Conservation (phyloP, 2,329 filamentous ascomycete species). For the Cytospora piceae region DNA sequence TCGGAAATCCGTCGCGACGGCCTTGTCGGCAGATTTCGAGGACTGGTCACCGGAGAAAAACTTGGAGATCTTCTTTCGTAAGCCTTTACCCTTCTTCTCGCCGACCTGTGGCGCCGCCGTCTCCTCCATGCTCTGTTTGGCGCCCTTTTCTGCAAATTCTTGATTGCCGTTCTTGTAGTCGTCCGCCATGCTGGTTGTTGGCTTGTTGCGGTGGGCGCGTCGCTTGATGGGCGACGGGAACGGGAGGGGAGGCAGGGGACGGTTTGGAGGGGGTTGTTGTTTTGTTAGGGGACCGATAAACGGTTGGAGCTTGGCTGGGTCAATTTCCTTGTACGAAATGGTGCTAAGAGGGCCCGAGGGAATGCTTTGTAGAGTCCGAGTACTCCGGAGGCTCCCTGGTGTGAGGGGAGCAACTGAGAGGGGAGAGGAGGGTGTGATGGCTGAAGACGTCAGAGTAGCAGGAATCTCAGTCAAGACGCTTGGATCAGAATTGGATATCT, state of each 20-base stretch:
- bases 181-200: background rate
- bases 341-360: conserved; percentile 8
- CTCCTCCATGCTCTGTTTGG: background rate
- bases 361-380: conserved; percentile 2
- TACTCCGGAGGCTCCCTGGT: background rate
- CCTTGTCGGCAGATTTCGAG: conserved; percentile 1
- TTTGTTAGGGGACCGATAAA: conserved; percentile 17
- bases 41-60: conserved; percentile 21
- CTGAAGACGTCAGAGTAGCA: conserved; percentile 4
- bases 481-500: background rate
- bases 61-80: conserved; percentile 26
- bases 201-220: background rate
- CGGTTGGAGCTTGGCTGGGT: conserved; percentile 12
- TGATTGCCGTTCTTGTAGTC: background rate
- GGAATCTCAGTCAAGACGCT: conserved; percentile 1
- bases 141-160: background rate
- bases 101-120: background rate
- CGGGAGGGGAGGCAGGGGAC: conserved; percentile 16
- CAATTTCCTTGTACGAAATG: background rate
- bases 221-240: conserved; percentile 3
- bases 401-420: conserved; percentile 9
- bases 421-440: conserved; percentile 10
- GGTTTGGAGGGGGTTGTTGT: conserved; percentile 18
- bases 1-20: conserved; percentile 7
- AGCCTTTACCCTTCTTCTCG: conserved; percentile 14